Evolutionary conservation across 164 flowering plant genomes (phyloP).

Genomic region (Kalanchoe fedtschenkoi): DNA sequence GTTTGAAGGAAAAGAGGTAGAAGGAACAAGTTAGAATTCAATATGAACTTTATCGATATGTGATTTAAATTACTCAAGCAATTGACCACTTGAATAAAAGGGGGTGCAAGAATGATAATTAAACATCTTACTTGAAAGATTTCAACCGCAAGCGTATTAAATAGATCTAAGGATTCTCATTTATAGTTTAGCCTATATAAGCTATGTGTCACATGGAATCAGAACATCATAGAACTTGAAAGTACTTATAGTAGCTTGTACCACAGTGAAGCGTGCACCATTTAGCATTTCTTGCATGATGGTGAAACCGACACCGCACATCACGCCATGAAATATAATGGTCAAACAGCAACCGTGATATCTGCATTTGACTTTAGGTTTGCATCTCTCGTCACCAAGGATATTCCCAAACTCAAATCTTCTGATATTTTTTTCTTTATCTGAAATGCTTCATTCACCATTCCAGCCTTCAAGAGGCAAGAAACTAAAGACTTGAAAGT

Average conservation of each 20-base stretch:
- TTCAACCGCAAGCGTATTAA: neutral
- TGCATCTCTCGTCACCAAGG: slow-evolving; percentile 18
- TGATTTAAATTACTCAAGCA: too few relatives aligned
- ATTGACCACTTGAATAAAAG: too few relatives aligned
- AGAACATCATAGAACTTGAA: neutral
- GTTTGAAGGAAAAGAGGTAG: too few relatives aligned
- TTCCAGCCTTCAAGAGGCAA: slow-evolving; percentile 76
- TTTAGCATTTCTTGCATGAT: neutral
- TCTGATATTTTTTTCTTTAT: slow-evolving; percentile 23
- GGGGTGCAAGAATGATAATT: too few relatives aligned
- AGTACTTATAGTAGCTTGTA: neutral
- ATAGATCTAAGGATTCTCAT: neutral
- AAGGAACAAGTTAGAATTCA: too few relatives aligned
- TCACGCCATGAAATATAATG: neutral
- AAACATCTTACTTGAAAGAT: too few relatives aligned
- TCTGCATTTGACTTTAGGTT: slow-evolving; percentile 19
- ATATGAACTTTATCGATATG: too few relatives aligned
- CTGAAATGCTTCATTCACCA: slow-evolving; percentile 67
- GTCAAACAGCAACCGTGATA: slow-evolving; percentile 51
- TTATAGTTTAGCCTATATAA: neutral
- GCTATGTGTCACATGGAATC: neutral
- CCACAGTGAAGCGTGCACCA: neutral
- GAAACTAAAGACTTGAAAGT: slow-evolving; percentile 46
- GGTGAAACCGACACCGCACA: neutral
- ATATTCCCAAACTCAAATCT: slow-evolving; percentile 17